Conservation (phyloP, 2,329 filamentous ascomycete genomes). For the Cercospora sojina region DNA sequence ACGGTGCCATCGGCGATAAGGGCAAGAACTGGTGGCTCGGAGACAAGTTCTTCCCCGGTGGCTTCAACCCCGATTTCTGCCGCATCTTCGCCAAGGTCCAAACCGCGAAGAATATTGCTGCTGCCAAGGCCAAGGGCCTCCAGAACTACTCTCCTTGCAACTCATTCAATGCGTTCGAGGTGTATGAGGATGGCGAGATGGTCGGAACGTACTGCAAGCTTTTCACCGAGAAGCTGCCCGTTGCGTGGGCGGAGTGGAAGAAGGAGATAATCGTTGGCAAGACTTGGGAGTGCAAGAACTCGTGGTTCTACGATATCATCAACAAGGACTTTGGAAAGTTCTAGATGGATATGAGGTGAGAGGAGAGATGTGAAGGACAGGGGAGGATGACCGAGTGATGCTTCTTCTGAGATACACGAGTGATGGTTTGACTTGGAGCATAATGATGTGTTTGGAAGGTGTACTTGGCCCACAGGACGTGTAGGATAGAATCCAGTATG, state of each 20-base stretch:
- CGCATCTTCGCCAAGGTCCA: constrained; percentile 18
- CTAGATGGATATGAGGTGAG: neutral
- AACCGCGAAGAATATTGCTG: constrained; percentile 9
- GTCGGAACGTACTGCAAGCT: constrained; percentile 36
- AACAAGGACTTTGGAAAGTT: constrained; percentile 13
- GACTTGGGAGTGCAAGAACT: constrained; percentile 14
- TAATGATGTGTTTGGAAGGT: neutral
- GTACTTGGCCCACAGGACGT: neutral
- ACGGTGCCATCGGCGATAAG: constrained; percentile 22
- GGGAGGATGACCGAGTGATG: neutral
- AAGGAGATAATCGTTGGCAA: neutral
- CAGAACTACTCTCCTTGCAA: constrained; percentile 30
- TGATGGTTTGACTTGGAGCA: neutral
- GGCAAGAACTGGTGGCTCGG: constrained; percentile 27
- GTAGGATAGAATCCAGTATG: neutral
- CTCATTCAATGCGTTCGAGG: constrained; percentile 36
- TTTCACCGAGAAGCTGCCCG: constrained; percentile 22
- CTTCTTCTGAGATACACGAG: neutral
- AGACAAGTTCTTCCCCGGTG: constrained; percentile 36
- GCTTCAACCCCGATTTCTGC: constrained; percentile 36
- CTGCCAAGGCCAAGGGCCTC: constrained; percentile 18
- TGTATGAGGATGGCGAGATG: constrained; percentile 32
- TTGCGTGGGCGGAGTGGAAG: constrained; percentile 8
- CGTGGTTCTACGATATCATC: constrained; percentile 7
- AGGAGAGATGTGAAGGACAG: neutral